phyloP scores from a whole-genome alignment of 495 filamentous ascomycete species.

The Hypoxylon fragiforme region DNA sequence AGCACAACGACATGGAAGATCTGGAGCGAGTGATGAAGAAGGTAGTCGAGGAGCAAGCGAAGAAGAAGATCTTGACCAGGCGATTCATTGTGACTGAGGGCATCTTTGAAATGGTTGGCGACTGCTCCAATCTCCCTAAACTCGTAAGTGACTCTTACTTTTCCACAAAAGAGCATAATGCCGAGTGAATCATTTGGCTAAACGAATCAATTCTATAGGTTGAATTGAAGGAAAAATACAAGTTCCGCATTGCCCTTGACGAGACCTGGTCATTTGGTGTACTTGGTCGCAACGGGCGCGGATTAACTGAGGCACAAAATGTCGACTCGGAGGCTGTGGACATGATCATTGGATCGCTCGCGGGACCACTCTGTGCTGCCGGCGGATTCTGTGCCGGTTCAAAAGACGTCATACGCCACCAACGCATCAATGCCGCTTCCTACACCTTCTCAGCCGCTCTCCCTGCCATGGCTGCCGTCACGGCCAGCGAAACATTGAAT shows the following conservation, averaged over 20 bases:
- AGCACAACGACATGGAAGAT: constrained; percentile 95
- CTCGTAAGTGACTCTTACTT: constrained; percentile 59
- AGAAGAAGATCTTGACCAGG: constrained; percentile 80
- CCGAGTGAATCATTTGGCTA: constrained; percentile 7
- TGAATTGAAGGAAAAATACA: constrained; percentile 90
- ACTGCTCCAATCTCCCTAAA: constrained; percentile 80
- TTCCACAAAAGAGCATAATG: not conserved
- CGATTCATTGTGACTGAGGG: constrained; percentile 97
- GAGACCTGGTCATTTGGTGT: constrained; percentile 97
- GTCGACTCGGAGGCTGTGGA: constrained; percentile 89
- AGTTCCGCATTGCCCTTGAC: constrained; percentile 95
- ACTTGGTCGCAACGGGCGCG: constrained; percentile 85
- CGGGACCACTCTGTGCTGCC: constrained; percentile 85
- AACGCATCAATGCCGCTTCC: constrained; percentile 83
- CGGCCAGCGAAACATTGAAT: constrained; percentile 85
- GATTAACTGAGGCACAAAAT: constrained; percentile 92
- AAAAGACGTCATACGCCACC: constrained; percentile 89
- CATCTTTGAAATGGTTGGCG: constrained; percentile 87
- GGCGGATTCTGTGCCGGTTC: constrained; percentile 94
- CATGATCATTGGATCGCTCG: constrained; percentile 90
- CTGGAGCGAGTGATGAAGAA: constrained; percentile 83
- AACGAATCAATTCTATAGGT: constrained; percentile 53
- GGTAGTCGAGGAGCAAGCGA: constrained; percentile 82
- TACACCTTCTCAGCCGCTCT: constrained; percentile 96
- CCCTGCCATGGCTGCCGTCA: constrained; percentile 90